phyloP scores from a whole-genome alignment of 2,329 filamentous ascomycete genomes.

The Gliomastix tumulicola region DNA sequence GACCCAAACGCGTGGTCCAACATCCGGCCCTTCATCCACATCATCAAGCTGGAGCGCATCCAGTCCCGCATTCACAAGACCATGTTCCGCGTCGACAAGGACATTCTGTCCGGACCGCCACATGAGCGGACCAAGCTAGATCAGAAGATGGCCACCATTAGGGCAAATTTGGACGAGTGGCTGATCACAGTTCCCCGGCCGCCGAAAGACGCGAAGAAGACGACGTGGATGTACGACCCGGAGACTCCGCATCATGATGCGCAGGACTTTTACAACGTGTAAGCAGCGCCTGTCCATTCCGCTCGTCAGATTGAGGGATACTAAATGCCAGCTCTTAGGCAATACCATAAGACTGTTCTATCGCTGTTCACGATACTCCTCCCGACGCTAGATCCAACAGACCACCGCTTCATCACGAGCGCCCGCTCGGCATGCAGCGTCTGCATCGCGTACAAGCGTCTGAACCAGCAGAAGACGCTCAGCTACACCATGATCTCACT shows the following conservation, averaged over 20 bases:
- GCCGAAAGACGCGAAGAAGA: constrained; percentile 10
- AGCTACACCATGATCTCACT: constrained; percentile 20
- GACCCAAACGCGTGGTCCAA: constrained; percentile 10
- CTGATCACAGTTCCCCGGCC: constrained; percentile 9
- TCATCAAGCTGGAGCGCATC: constrained; percentile 13
- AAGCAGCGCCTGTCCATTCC: too few relatives aligned
- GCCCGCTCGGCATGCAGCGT: constrained; percentile 13
- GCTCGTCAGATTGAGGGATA: neutral
- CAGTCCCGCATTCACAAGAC: constrained; percentile 12
- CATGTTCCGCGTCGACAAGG: constrained; percentile 13
- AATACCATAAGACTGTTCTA: constrained; percentile 16
- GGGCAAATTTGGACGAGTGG: constrained; percentile 12
- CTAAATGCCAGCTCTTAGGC: constrained; percentile 1
- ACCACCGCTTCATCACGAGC: constrained; percentile 11
- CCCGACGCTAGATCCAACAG: constrained; percentile 10
- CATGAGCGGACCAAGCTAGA: constrained; percentile 7
- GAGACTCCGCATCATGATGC: constrained; percentile 15
- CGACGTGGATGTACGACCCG: constrained; percentile 18
- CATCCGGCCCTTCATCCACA: constrained; percentile 16
- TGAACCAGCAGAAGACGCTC: constrained; percentile 18
- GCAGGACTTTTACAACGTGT: constrained; percentile 15
- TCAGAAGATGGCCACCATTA: constrained; percentile 10
- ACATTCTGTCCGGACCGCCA: constrained; percentile 6
- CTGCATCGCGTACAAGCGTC: constrained; percentile 18
- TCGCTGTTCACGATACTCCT: constrained; percentile 14